Conservation (phyloP, 2,329 filamentous ascomycete species). For the Exophiala lecanii-corni region DNA sequence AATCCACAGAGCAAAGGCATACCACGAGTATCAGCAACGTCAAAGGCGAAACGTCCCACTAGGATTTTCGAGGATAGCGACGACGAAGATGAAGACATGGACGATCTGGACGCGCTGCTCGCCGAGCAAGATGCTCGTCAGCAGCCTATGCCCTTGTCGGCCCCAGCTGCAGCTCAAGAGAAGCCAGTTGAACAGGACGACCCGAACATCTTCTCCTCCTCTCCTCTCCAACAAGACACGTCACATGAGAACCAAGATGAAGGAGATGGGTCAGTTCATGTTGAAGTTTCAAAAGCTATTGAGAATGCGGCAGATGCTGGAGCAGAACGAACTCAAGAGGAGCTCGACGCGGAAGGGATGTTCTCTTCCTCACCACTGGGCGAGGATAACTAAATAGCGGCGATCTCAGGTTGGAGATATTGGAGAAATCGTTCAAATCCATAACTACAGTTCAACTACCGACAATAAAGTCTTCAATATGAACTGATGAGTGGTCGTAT, state of each 20-base stretch:
- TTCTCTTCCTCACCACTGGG: conserved; percentile 20
- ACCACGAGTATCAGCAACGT: conserved; percentile 12
- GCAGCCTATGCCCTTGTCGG: neutral
- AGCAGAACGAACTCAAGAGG: no score
- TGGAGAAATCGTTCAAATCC: no score
- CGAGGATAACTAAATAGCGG: conserved; percentile 7
- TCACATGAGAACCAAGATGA: no score
- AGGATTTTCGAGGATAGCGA: conserved; percentile 5
- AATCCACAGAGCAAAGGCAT: conserved; percentile 1
- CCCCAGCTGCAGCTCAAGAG: neutral
- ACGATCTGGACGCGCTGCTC: conserved; percentile 27
- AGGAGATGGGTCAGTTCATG: neutral
- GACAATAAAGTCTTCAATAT: no score
- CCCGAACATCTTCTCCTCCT: conserved; percentile 20
- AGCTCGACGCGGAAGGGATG: conserved; percentile 18
- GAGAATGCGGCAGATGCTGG: conserved; percentile 3
- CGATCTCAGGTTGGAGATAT: no score
- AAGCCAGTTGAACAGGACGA: conserved; percentile 5
- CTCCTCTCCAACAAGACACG: conserved; percentile 14
- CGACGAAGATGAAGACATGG: conserved; percentile 7
- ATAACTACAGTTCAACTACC: no score
- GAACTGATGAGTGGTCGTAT: no score
- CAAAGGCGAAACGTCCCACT: conserved; percentile 17
- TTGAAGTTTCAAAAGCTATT: conserved; percentile 1
- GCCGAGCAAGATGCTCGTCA: conserved; percentile 17